These are phyloP conservation scores for Bathelium albidoporum DNA, from an alignment of 495 filamentous ascomycete genomes.

Conservation along the genomic window DNA sequence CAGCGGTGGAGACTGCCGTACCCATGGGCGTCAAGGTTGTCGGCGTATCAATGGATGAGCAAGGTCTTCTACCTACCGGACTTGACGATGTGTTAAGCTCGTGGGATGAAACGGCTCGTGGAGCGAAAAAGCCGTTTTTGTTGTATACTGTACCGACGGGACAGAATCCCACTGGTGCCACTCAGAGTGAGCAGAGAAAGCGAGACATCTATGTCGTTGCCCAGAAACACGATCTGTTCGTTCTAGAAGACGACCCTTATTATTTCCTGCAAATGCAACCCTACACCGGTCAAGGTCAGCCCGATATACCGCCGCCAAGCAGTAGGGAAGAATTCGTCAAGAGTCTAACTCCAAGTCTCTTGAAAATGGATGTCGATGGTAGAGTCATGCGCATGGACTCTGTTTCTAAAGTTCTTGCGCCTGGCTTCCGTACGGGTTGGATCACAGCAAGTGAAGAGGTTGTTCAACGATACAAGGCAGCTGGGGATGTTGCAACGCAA, in stretches of 20 bases:
- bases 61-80: slow-evolving; percentile 59
- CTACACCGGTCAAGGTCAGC: slow-evolving; percentile 47
- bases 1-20: slow-evolving; percentile 67
- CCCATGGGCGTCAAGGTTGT: slow-evolving; percentile 66
- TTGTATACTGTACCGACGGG: slow-evolving; percentile 80
- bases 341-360: slow-evolving; percentile 49
- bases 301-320: slow-evolving; percentile 42
- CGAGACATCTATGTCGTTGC: slow-evolving; percentile 63
- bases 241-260: slow-evolving; percentile 95
- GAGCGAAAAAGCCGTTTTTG: slow-evolving; percentile 59
- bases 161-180: slow-evolving; percentile 89
- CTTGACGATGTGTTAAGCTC: slow-evolving; percentile 55
- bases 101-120: slow-evolving; percentile 52
- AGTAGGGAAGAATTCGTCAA: slow-evolving; percentile 51
- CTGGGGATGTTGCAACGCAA: slow-evolving; percentile 70
- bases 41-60: slow-evolving; percentile 64
- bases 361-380: slow-evolving; percentile 55
- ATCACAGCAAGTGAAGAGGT: slow-evolving; percentile 71
- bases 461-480: slow-evolving; percentile 64
- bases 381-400: slow-evolving; percentile 59
- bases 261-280: slow-evolving; percentile 92
- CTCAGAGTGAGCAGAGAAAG: slow-evolving; percentile 55
- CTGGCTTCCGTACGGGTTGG: slow-evolving; percentile 53
- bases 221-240: slow-evolving; percentile 73
- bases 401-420: slow-evolving; percentile 58